Conservation (phyloP, 352 stramenopile species). For the Pseudoperonospora humuli region DNA sequence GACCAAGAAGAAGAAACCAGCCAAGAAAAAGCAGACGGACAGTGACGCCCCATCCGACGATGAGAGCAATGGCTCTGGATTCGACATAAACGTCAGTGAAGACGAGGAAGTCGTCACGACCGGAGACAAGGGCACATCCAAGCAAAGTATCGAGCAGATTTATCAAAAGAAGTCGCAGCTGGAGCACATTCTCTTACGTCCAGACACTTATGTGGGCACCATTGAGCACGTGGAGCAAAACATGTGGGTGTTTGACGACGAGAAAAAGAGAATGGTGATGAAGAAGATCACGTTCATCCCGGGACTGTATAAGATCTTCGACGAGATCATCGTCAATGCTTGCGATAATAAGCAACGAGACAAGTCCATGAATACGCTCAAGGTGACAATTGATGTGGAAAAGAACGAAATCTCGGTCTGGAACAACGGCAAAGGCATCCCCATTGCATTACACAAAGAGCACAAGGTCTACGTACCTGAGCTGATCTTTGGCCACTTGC, state of each 20-base stretch:
- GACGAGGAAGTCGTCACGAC: conserved; percentile 13
- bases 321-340: conserved; percentile 99
- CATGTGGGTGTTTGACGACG: conserved; percentile 90
- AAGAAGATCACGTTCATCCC: conserved; percentile 93
- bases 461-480: conserved; percentile 97
- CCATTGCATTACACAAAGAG: conserved; percentile 94
- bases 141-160: conserved; percentile 84
- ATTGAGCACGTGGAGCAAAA: conserved; percentile 89
- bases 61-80: conserved; percentile 14
- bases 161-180: conserved; percentile 98
- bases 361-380: conserved; percentile 89
- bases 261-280: conserved; percentile 88
- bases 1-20: conserved; percentile 28
- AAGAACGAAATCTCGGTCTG: conserved; percentile 92
- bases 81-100: conserved; percentile 29
- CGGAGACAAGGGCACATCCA: conserved; percentile 19
- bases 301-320: conserved; percentile 98
- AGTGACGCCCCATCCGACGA: conserved; percentile 25
- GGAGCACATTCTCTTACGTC: conserved; percentile 96
- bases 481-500: conserved; percentile 96
- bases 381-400: conserved; percentile 91
- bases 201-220: conserved; percentile 96
- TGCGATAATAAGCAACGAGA: conserved; percentile 99
- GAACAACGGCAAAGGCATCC: conserved; percentile 98
- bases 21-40: conserved; percentile 45